Evolutionary conservation across 768 basidiomycete genomes (phyloP).

Genomic region (Rhodosporidiobolus sp.): DNA sequence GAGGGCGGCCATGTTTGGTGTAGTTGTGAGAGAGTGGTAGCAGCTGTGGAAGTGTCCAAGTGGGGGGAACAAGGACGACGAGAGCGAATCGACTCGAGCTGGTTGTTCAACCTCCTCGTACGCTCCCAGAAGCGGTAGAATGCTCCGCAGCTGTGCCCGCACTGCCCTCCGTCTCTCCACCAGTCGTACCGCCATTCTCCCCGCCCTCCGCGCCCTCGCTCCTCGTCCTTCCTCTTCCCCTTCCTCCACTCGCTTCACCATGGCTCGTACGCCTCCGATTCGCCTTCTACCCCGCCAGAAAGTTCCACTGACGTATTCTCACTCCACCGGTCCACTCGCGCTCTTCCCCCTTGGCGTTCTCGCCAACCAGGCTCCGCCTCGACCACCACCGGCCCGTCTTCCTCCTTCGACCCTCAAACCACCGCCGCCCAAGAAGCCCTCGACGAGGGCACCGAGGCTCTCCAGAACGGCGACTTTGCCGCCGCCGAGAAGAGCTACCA

Average conservation of each 20-base stretch:
- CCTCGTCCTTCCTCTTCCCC: neutral
- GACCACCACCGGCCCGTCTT: constrained; percentile 18
- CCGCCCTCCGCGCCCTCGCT: neutral
- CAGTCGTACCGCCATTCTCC: neutral
- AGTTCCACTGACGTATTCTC: neutral
- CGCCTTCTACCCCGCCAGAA: neutral
- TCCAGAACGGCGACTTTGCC: constrained; percentile 29
- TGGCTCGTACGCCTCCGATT: neutral
- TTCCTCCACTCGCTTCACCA: neutral
- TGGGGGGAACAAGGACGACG: neutral
- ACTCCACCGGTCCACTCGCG: neutral
- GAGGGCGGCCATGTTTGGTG: neutral
- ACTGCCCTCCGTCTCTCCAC: constrained; percentile 1
- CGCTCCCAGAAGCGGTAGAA: neutral
- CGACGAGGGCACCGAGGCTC: constrained; percentile 31
- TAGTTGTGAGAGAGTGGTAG: neutral
- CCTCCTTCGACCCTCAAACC: constrained; percentile 30
- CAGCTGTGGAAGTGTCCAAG: neutral
- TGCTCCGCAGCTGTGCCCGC: constrained; percentile 13
- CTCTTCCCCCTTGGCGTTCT: too few relatives aligned
- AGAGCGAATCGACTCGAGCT: neutral
- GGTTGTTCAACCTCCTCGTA: neutral
- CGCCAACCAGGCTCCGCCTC: constrained; percentile 21
- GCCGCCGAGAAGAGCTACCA: constrained; percentile 13
- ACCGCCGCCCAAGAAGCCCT: constrained; percentile 28